These are phyloP conservation scores for Claviceps paspali DNA, from an alignment of 2,329 filamentous ascomycete genomes.

Conservation along the genomic window DNA sequence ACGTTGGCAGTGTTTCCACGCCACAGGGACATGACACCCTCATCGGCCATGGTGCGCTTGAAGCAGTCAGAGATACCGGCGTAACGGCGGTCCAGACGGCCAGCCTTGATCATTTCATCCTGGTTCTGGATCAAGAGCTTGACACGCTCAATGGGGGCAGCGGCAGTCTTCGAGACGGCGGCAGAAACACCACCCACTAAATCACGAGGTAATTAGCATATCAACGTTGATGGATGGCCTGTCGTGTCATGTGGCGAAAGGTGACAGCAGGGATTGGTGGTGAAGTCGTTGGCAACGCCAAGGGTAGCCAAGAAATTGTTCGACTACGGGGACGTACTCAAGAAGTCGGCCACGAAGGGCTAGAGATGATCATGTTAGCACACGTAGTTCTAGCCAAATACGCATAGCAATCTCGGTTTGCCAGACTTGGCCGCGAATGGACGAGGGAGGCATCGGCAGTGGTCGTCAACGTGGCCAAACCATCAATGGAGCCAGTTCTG, in stretches of 20 bases:
- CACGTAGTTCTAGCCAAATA: conserved; percentile 1
- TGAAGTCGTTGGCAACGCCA: conserved; percentile 2
- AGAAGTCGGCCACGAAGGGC: conserved; percentile 95
- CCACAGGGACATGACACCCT: conserved; percentile 94
- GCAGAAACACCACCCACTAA: conserved; percentile 99
- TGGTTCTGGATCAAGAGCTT: conserved; percentile 99
- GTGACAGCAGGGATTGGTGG: neutral
- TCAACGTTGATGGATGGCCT: neutral
- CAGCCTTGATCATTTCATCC: conserved; percentile 99
- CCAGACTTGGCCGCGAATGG: too few species aligned
- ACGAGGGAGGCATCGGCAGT: neutral
- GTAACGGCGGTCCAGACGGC: conserved; percentile 97
- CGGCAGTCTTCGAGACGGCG: conserved; percentile 99
- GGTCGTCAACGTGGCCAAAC: neutral
- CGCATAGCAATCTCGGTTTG: too few species aligned
- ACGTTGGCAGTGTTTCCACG: conserved; percentile 99
- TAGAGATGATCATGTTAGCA: conserved; percentile 28
- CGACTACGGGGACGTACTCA: conserved; percentile 58
- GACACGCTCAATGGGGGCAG: conserved; percentile 99
- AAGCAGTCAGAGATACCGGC: conserved; percentile 91
- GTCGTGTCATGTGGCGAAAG: neutral
- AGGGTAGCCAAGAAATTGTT: too few species aligned
- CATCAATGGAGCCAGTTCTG: neutral
- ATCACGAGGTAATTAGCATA: conserved; percentile 10
- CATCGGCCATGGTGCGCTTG: conserved; percentile 71